Base-by-base conservation (phyloP, 78 protist genomes). In the Andalucia godoyi region DNA sequence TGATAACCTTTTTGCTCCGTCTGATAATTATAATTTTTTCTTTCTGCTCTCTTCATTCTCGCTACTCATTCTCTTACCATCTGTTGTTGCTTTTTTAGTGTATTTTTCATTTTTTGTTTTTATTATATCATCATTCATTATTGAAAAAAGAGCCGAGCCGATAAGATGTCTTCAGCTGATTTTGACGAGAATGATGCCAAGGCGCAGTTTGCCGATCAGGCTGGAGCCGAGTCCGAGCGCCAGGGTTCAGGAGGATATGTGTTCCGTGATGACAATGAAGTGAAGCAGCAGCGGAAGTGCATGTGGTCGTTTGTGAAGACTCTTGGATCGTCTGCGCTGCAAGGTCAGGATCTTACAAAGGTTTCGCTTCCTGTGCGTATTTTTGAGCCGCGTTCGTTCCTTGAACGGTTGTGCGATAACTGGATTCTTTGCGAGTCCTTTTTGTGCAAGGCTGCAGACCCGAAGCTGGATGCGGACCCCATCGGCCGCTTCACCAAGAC, bases 361-460 rank as follows among this genome's bases (percentile, higher is more conserved):
- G 50, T 78, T 34, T 40, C 63, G 15, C 52, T 81, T 25, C 87
- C 87, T 33, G 76, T 81, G 39, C 43, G 46, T 23, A 34, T 81
- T 38, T 81, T 81, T 67, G 87, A 80, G 68, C 72, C 86, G 2
- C 46, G 86, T 33, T 75, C 86, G 27, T 57, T 72, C 34, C 73
- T 80, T 25, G 80, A 80, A 40, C 64, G 78, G 33, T 15, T 80
- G 12, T 39, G 69, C 4, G 85, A 79, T 34, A 50, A 51, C 43
- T 73, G 68, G 72, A 59, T 60, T 75, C 77, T 33, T 77, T 81
- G 41, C 15, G 41, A 5, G 71, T 67, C 40, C 49, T 78, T 21
- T 6, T 36, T 4, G 45, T 17, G 25, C 47, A 42, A 42, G 47
- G 47, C 47, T 42, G 47, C 47, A 42, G 25, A 42, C 47, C 46